Evolutionary conservation across 306 rosid genomes (phyloP).

Genomic region (Quercus cerris): DNA sequence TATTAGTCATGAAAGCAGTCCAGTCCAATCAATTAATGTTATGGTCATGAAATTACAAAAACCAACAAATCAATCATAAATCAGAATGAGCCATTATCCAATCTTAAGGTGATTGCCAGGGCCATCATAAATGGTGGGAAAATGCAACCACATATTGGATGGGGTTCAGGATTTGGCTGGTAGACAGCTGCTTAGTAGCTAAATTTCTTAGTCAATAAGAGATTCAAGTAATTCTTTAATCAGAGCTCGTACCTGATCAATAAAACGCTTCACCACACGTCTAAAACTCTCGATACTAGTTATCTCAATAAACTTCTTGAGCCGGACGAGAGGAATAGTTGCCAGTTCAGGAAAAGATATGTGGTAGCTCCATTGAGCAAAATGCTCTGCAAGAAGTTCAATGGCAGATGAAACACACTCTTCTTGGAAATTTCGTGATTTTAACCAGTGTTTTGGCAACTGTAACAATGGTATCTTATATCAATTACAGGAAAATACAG

Average conservation of each 20-base stretch:
- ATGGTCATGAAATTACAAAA: not conserved
- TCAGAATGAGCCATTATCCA: not conserved
- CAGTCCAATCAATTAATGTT: no score
- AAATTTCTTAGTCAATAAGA: not conserved
- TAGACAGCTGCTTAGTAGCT: not conserved
- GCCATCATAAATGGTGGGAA: not conserved
- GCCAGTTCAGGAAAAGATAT: conserved; percentile 92
- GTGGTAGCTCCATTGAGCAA: conserved; percentile 80
- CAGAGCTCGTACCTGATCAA: conserved; percentile 71
- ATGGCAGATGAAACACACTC: conserved; percentile 72
- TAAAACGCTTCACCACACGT: conserved; percentile 70
- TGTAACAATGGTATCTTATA: conserved; percentile 35
- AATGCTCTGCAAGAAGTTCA: conserved; percentile 78
- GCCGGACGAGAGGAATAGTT: conserved; percentile 62
- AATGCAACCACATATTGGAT: not conserved
- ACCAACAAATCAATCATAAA: not conserved
- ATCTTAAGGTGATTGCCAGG: not conserved
- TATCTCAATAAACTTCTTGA: conserved; percentile 63
- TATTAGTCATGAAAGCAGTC: not conserved
- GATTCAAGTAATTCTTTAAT: not conserved
- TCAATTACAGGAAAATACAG: conserved; percentile 17
- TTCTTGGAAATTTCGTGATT: conserved; percentile 71
- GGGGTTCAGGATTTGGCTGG: not conserved
- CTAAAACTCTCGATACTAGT: conserved; percentile 65
- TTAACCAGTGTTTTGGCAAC: conserved; percentile 88